Evolutionary conservation across 495 filamentous ascomycete genomes (phyloP), one percentile per base, ranked within the genome.

Genomic region (Chaetomium tenue): DNA sequence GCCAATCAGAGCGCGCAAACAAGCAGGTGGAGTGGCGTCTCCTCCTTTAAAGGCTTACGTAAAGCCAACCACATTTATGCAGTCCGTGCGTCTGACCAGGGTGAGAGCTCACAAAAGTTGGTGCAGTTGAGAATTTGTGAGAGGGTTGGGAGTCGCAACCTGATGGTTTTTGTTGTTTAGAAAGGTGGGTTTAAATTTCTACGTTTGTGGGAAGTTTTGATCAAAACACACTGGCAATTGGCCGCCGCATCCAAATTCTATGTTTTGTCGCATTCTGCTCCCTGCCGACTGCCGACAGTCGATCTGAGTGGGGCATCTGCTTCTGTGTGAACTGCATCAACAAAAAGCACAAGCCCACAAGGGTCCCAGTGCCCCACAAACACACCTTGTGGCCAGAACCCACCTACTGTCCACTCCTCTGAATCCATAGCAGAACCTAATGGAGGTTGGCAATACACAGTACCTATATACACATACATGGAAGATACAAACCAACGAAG

Each of bases 1-100:
- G 40, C 66, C 63, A 67, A 67, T 65, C 58, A 64, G 52, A 55
- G 60, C n/a, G 53, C 18, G 20, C 28, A 15, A 37, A 13, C 48
- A 13, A 9, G 3, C 25, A 16, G 60, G 50, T 63, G 60, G 60
- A 58, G 26, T 33, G 16, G 39, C 13, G 28, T n/a, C 22, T 44
- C 51, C 63, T 54, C 56, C 48, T 52, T 61, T 0, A 20, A 12
- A 5, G 11, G 66, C 63, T 68, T 68, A 71, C 51, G 66, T 71
- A 69, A 63, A 40, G 52, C 23, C 60, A 59, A 61, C 66, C 57
- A 48, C 63, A 60, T 28, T 2, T 0, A 33, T 22, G 20, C 12
- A 46, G 55, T 25, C 48, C 61, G 60, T 46, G 65, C 61, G 47
- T 51, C 26, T 23, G 8, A 50, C 48, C 25, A 50, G 60, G 56